These are phyloP conservation scores for Glycine soja DNA, from an alignment of 306 rosid species.

Conservation along the genomic window DNA sequence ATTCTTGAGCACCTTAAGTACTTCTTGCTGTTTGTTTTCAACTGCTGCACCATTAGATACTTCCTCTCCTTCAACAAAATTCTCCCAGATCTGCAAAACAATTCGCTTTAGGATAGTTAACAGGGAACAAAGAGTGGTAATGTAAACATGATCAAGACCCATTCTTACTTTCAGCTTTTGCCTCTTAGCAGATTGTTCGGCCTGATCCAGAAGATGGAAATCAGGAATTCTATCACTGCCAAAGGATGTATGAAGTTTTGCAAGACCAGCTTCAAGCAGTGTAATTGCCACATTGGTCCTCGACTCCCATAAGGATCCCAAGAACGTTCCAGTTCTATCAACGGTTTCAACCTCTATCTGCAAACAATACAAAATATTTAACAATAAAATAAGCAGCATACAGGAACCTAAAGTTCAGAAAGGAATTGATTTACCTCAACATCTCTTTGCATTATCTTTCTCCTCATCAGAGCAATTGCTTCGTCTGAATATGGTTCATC, in stretches of 20 bases:
- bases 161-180: conserved; percentile 86
- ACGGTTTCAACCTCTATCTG: conserved; percentile 98
- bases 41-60: conserved; percentile 72
- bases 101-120: conserved; percentile 47
- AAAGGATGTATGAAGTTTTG: conserved; percentile 86
- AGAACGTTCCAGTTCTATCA: conserved; percentile 91
- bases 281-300: conserved; percentile 72
- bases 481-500: conserved; percentile 91
- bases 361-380: conserved; percentile 28
- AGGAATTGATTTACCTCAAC: conserved; percentile 73
- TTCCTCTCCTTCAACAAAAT: conserved; percentile 94
- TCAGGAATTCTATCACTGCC: conserved; percentile 92
- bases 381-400: conserved; percentile 26
- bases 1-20: conserved; percentile 74
- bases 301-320: conserved; percentile 97
- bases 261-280: conserved; percentile 95
- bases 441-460: conserved; percentile 98
- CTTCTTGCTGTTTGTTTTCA: conserved; percentile 90
- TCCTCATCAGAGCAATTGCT: conserved; percentile 95
- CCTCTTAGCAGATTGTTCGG: conserved; percentile 83
- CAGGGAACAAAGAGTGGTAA: conserved; percentile 28
- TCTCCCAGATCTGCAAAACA: conserved; percentile 92
- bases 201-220: conserved; percentile 81
- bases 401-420: conserved; percentile 32
- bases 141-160: neutral